These are phyloP conservation scores for Ogataea trehaloabstinens DNA, from an alignment of 805 yeast species.

Conservation along the genomic window DNA sequence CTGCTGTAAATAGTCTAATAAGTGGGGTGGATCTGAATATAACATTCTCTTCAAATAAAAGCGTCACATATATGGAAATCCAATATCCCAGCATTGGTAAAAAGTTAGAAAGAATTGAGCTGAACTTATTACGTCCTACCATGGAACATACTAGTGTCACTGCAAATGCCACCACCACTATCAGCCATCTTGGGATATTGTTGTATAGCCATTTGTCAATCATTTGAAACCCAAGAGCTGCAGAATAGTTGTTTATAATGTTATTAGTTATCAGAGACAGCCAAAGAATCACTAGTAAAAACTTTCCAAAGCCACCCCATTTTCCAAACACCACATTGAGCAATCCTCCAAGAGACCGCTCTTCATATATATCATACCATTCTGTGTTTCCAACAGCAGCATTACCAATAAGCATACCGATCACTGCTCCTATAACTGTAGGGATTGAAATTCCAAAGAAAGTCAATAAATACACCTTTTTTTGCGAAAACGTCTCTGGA, in stretches of 20 bases:
- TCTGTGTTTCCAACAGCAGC: constrained; percentile 56
- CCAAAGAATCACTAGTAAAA: constrained; percentile 65
- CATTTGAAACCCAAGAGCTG: constrained; percentile 76
- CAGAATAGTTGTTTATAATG: constrained; percentile 76
- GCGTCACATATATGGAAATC: constrained; percentile 77
- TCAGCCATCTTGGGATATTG: constrained; percentile 72
- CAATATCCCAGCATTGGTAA: constrained; percentile 91
- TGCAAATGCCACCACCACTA: constrained; percentile 62
- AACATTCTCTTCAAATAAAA: constrained; percentile 68
- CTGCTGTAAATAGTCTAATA: constrained; percentile 39
- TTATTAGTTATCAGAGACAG: constrained; percentile 79
- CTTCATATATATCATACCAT: constrained; percentile 57
- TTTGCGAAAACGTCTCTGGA: constrained; percentile 66
- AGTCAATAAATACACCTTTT: constrained; percentile 56
- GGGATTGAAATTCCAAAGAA: constrained; percentile 68
- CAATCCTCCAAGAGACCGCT: constrained; percentile 74
- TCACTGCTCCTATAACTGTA: constrained; percentile 69
- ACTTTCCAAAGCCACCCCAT: constrained; percentile 79
- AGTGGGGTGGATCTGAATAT: constrained; percentile 58
- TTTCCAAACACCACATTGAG: constrained; percentile 59
- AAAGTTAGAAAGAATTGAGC: constrained; percentile 73
- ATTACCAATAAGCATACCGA: constrained; percentile 70
- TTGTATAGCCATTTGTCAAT: constrained; percentile 49
- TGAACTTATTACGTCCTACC: constrained; percentile 71
- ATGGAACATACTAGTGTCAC: constrained; percentile 68